These are phyloP conservation scores for Fusarium aywerte DNA, from an alignment of 2,329 filamentous ascomycete genomes.

Conservation along the genomic window DNA sequence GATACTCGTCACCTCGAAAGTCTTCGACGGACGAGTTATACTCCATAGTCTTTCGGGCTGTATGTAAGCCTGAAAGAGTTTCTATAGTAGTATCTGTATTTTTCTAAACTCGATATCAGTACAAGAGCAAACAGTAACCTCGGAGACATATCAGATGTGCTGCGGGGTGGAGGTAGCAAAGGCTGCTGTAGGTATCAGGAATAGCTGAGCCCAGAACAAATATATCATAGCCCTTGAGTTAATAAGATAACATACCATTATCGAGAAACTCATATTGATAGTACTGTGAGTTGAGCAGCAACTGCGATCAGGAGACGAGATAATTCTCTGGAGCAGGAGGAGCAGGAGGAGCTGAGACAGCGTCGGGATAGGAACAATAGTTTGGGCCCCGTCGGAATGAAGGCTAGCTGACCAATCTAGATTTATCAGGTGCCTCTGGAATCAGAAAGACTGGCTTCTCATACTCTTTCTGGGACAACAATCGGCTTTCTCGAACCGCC, in stretches of 20 bases:
- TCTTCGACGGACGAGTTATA: slow-evolving; percentile 42
- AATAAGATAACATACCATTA: slow-evolving; percentile 29
- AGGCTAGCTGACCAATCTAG: neutral
- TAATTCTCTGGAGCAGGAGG: neutral
- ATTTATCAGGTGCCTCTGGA: neutral
- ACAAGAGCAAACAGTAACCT: neutral
- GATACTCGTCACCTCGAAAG: slow-evolving; percentile 45
- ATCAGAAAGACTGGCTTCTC: neutral
- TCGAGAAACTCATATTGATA: slow-evolving; percentile 24
- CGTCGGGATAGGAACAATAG: neutral
- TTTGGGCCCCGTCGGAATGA: neutral
- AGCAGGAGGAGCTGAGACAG: slow-evolving; percentile 9
- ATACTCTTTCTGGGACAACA: neutral
- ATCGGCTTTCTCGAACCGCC: neutral
- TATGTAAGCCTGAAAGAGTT: slow-evolving; percentile 16
- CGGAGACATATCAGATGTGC: neutral
- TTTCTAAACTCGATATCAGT: slow-evolving; percentile 13
- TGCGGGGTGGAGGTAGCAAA: neutral
- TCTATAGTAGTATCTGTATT: slow-evolving; percentile 19
- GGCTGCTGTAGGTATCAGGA: neutral
- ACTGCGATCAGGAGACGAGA: neutral
- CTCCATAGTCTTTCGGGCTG: slow-evolving; percentile 31
- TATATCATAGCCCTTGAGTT: neutral
- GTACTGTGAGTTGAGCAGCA: neutral
- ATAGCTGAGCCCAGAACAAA: neutral